These are phyloP conservation scores for Lactifluus pinguis DNA, from an alignment of 768 basidiomycete genomes.

Conservation along the genomic window DNA sequence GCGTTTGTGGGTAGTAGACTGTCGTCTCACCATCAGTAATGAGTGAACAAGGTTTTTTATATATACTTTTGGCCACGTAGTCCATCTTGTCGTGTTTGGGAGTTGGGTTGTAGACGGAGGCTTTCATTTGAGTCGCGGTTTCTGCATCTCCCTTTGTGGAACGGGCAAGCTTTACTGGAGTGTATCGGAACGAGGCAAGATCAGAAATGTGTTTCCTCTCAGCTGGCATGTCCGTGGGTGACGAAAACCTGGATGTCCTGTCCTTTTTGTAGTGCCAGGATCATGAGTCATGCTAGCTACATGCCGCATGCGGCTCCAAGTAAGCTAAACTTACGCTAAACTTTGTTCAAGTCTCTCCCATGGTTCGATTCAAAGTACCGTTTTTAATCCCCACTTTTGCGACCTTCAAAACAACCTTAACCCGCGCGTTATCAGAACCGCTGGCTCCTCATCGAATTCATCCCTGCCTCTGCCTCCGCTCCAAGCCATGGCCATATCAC, in stretches of 20 bases:
- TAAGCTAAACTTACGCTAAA: too few species aligned
- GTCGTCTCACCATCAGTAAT: constrained; percentile 6
- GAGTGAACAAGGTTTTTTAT: too few species aligned
- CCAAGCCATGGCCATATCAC: constrained; percentile 54
- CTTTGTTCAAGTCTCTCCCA: neutral
- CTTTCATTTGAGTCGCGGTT: constrained; percentile 19
- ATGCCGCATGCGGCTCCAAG: too few species aligned
- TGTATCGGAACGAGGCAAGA: constrained; percentile 7
- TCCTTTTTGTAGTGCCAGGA: too few species aligned
- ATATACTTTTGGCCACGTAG: too few species aligned
- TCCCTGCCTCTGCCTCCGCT: constrained; percentile 59
- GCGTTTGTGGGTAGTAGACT: constrained; percentile 9
- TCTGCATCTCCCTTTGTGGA: neutral
- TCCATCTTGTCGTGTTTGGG: too few species aligned
- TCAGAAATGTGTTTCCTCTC: neutral
- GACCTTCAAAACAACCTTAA: neutral
- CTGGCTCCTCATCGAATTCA: constrained; percentile 82
- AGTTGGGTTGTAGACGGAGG: too few species aligned
- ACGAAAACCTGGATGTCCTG: too few species aligned
- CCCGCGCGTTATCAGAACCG: constrained; percentile 50
- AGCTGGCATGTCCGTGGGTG: constrained; percentile 5
- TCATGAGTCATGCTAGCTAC: too few species aligned
- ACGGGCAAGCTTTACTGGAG: neutral
- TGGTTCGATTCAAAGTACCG: constrained; percentile 12
- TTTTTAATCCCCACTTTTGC: neutral